Evolutionary conservation across 179 eudicot species (phyloP), one percentile per base, ranked within the genome.

Genomic region (Corrigiola litoralis): DNA sequence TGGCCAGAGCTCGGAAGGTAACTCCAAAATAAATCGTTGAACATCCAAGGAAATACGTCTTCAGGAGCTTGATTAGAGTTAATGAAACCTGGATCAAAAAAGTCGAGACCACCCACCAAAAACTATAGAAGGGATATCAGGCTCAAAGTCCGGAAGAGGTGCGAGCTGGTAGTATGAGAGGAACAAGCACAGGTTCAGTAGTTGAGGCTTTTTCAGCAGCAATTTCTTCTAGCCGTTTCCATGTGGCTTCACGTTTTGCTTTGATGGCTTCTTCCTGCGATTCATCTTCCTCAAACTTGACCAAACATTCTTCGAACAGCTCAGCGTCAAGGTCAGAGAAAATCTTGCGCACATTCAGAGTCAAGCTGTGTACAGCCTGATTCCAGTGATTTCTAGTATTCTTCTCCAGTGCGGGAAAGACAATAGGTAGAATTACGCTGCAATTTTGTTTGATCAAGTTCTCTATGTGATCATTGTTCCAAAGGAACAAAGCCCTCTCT

Each of bases 381-480:
- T 84, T 87, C 92, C 92, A 87, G 58, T 87, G 92, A 34, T 64
- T 76, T 50, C 80, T 54, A 28, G 87, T 71, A 48, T 87, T 87
- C 60, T 53, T 80, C 80, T 87, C 92, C 66, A 87, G 65, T 1
- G 92, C 87, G 28, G 92, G 89, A 75, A 87, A 74, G 65, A 87
- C 82, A 9, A 87, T 79, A 24, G 92, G 87, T 27, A 87, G 74
- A 58, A 87, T 78, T 14, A 80, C 78, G 45, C 75, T 71, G 66
- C 81, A 75, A 56, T 84, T 87, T 64, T 84, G 89, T 68, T 73
- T 82, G 63, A 87, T 82, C 55, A 87, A 67, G 69, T 68, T 87
- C 66, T 84, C 87, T 6, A 87, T 79, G 70, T 84, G 89, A 55
- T 87, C 92, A 17, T 82, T 87, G 85, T 82, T 87, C 89, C 92